Conservation (phyloP, 2,329 filamentous ascomycete genomes). For the Tolypocladium album region DNA sequence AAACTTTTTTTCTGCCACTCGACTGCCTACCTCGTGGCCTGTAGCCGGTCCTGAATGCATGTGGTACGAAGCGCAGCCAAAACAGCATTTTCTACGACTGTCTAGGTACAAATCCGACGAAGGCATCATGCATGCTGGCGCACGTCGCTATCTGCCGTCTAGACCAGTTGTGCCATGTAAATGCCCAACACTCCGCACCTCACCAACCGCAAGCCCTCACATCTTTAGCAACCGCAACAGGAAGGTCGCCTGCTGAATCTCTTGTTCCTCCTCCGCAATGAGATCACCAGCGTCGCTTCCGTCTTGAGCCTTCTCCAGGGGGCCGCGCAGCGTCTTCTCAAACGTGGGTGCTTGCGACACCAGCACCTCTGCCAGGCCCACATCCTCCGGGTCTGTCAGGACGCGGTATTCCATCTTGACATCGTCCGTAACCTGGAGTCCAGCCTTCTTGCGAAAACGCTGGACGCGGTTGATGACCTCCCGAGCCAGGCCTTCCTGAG, state of each 20-base stretch:
- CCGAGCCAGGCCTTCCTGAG: constrained; percentile 77
- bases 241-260: constrained; percentile 75
- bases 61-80: not conserved
- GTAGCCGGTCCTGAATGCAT: not conserved
- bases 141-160: not conserved
- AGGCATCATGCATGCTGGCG: not conserved
- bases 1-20: not conserved
- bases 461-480: constrained; percentile 94
- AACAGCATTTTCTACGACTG: not conserved
- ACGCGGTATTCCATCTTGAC: constrained; percentile 90
- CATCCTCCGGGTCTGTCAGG: constrained; percentile 64
- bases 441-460: constrained; percentile 85
- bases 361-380: constrained; percentile 63
- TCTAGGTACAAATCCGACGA: not conserved
- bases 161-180: not conserved
- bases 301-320: constrained; percentile 44
- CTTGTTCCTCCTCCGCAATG: constrained; percentile 75
- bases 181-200: not conserved
- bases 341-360: constrained; percentile 56
- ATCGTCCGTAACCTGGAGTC: constrained; percentile 83
- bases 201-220: constrained; percentile 25
- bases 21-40: not conserved
- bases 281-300: constrained; percentile 24
- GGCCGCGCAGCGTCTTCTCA: constrained; percentile 67
- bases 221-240: constrained; percentile 66